A percentile compares a stretch with the other conserved stretches of the same genome.
phyloP scores from a whole-genome alignment of 2,329 filamentous ascomycete genomes.

The Arthrobotrys pseudoclavata region DNA sequence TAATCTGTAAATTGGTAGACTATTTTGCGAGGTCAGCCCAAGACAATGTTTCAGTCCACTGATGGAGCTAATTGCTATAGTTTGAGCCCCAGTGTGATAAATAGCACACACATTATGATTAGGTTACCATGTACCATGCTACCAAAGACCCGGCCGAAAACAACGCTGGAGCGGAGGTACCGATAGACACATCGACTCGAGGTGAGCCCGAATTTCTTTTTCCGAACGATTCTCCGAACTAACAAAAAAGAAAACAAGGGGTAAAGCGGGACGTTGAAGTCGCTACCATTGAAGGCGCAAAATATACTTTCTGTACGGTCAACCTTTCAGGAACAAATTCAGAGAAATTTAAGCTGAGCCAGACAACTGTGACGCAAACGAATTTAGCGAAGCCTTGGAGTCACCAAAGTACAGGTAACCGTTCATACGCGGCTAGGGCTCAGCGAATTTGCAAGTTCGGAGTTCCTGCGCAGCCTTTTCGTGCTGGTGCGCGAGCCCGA shows the following conservation, averaged over 20 bases:
- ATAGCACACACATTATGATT: slow-evolving; percentile 39
- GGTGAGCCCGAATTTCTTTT: slow-evolving; percentile 25
- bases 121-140: slow-evolving; percentile 55
- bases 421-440: background rate
- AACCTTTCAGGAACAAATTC: slow-evolving; percentile 53
- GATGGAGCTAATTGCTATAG: slow-evolving; percentile 28
- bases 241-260: slow-evolving; percentile 12
- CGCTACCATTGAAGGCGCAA: slow-evolving; percentile 18
- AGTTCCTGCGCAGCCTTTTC: slow-evolving; percentile 11
- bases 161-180: slow-evolving; percentile 41
- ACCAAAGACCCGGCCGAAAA: slow-evolving; percentile 42
- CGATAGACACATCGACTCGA: slow-evolving; percentile 23
- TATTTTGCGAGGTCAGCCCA: slow-evolving; percentile 34
- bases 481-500: slow-evolving; percentile 7
- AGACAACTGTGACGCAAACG: slow-evolving; percentile 45
- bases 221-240: slow-evolving; percentile 5
- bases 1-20: slow-evolving; percentile 12
- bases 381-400: slow-evolving; percentile 27
- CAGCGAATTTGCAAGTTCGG: background rate
- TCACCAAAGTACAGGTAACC: background rate
- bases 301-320: slow-evolving; percentile 30
- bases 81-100: slow-evolving; percentile 38
- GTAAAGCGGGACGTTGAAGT: slow-evolving; percentile 18
- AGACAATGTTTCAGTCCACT: slow-evolving; percentile 55
- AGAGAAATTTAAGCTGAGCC: slow-evolving; percentile 24